Base-by-base conservation (phyloP, 2,329 filamentous ascomycete genomes). In the Simplicillium sp. region DNA sequence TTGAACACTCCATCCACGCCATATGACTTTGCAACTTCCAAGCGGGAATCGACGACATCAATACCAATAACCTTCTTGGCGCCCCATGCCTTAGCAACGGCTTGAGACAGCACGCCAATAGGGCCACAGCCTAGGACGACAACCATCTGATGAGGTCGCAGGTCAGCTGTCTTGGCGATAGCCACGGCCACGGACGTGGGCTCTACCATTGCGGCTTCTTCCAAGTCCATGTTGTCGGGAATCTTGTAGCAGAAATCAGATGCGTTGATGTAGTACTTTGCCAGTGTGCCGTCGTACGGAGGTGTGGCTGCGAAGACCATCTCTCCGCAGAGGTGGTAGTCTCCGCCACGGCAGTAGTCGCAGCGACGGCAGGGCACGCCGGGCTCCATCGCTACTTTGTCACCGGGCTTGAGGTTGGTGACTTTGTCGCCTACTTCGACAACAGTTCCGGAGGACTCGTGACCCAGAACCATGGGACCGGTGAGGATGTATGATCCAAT, bases 151-250 rank as follows among this genome's bases (percentile, higher is more conserved):
- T 61, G 57, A 3, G 55, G 53, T 13, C 52, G 51, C 11, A 72
- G 50, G 5, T 64, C 55, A 0, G 59, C 67, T 1, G 61, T 54
- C 38, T 63, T 64, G 44, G 52, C 54, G 36, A 70, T 66, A 38
- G 71, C 64, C 0, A 68, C 65, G 0, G 70, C 71, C 2, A 73
- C 67, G 0, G 68, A 61, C 0, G 70, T 53, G 0, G 70, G 71
- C 49, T 75, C 70, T 2, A 70, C 60, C 18, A 75, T 48, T 0
- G 68, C 70, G 1, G 63, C 70, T 18, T 74, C 67, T 43, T 74
- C 67, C 29, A 66, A 43, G 4, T 50, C 54, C 55, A 75, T 61
- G 40, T 63, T 54, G 0, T 56, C 54, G 0, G 69, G 67, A 3
- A 75, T 52, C 2, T 56, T 58, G 44, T 72, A 71, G 44, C 64